These are phyloP conservation scores for Flaveria linearis DNA, from an alignment of 129 eudicot genomes.

Conservation along the genomic window DNA sequence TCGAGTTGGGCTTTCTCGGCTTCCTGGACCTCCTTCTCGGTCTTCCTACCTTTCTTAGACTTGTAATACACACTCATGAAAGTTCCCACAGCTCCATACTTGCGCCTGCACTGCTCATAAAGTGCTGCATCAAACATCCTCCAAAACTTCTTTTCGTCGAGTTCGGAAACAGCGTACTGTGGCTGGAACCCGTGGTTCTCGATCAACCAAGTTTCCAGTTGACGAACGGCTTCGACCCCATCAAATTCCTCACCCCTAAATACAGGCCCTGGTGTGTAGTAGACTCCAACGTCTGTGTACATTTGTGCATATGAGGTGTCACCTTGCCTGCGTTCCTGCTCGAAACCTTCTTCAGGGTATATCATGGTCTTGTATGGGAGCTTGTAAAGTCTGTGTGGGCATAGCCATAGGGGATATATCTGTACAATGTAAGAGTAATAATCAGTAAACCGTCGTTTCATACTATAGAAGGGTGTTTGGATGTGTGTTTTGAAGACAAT, in stretches of 20 bases:
- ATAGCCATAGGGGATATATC: slow-evolving; percentile 97
- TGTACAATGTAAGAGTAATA: slow-evolving; percentile 9
- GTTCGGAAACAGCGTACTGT: slow-evolving; percentile 91
- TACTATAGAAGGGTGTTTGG: not conserved
- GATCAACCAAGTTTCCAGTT: slow-evolving; percentile 79
- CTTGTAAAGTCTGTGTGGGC: slow-evolving; percentile 95
- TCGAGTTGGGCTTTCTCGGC: slow-evolving; percentile 87
- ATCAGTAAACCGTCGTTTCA: not conserved
- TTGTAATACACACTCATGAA: slow-evolving; percentile 98
- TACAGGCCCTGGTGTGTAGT: slow-evolving; percentile 89
- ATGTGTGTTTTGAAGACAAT: not conserved
- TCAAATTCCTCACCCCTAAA: slow-evolving; percentile 87
- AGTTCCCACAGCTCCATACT: slow-evolving; percentile 92
- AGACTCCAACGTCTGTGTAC: slow-evolving; percentile 97
- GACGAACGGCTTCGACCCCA: slow-evolving; percentile 70
- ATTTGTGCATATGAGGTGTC: slow-evolving; percentile 90
- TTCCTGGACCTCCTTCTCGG: slow-evolving; percentile 96
- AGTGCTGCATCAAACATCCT: slow-evolving; percentile 92
- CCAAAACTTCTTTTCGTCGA: slow-evolving; percentile 93
- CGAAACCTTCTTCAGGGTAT: slow-evolving; percentile 93
- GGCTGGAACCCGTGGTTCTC: slow-evolving; percentile 98
- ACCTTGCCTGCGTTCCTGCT: slow-evolving; percentile 77
- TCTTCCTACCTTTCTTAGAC: slow-evolving; percentile 97
- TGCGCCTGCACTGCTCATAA: slow-evolving; percentile 78
- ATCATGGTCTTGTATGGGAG: slow-evolving; percentile 89